phyloP scores from a whole-genome alignment of 768 basidiomycete genomes.

The Tricholoma saponaceum region DNA sequence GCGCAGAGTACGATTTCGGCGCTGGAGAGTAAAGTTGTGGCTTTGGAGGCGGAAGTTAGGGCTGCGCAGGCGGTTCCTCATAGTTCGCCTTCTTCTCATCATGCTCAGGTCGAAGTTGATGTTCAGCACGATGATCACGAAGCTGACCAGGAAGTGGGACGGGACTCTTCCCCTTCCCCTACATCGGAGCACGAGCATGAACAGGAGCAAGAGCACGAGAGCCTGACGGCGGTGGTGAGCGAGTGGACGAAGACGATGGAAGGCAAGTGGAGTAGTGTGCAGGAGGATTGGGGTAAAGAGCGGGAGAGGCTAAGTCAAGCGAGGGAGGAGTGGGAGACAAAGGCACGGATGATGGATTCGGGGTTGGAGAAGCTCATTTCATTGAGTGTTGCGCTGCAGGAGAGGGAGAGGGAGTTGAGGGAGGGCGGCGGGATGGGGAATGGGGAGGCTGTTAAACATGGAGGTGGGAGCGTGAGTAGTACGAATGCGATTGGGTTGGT shows the following conservation, averaged over 20 bases:
- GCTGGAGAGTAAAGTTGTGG: slow-evolving; percentile 63
- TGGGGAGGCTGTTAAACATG: slow-evolving; percentile 32
- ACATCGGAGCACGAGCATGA: not conserved
- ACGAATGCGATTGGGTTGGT: slow-evolving; percentile 43
- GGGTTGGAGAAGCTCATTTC: slow-evolving; percentile 43
- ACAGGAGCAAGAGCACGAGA: slow-evolving; percentile 34
- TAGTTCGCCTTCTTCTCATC: slow-evolving; percentile 11
- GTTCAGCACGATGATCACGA: not conserved
- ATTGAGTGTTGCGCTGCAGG: slow-evolving; percentile 29
- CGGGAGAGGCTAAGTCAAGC: slow-evolving; percentile 70
- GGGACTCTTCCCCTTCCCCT: too few species aligned
- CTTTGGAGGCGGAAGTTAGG: slow-evolving; percentile 63
- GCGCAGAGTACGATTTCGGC: slow-evolving; percentile 72
- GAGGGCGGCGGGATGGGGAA: slow-evolving; percentile 26
- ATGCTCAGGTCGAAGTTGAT: slow-evolving; percentile 16
- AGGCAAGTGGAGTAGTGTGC: slow-evolving; percentile 71
- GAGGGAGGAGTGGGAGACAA: slow-evolving; percentile 77
- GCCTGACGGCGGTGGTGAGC: slow-evolving; percentile 48
- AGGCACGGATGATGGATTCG: slow-evolving; percentile 48
- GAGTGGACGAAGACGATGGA: slow-evolving; percentile 81
- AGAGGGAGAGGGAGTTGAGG: slow-evolving; percentile 12
- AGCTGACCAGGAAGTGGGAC: too few species aligned
- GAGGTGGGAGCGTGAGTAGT: not conserved
- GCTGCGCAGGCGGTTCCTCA: slow-evolving; percentile 26
- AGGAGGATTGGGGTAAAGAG: slow-evolving; percentile 82